Percentiles rank a stretch among this genome's conserved stretches.
Conservation (phyloP, 768 basidiomycete species). For the Daedalea quercina region DNA sequence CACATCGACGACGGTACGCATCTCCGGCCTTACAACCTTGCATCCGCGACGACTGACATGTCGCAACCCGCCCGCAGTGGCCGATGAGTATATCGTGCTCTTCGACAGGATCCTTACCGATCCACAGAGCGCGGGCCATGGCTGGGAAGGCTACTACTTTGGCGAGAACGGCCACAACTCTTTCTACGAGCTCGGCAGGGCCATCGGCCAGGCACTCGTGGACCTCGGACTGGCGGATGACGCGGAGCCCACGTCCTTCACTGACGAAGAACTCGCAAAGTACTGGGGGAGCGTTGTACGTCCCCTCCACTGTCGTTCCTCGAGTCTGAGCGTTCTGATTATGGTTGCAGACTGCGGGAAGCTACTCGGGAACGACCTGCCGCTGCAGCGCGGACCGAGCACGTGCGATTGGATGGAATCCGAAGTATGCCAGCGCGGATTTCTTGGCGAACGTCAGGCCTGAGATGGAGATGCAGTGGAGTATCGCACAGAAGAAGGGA, state of each 20-base stretch:
- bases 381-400: neutral
- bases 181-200: slow-evolving; percentile 25
- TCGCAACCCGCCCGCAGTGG: slow-evolving; percentile 28
- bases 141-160: slow-evolving; percentile 29
- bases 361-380: neutral
- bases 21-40: slow-evolving; percentile 5
- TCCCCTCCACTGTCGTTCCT: neutral
- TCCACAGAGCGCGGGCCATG: slow-evolving; percentile 17
- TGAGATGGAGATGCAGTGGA: neutral
- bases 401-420: neutral
- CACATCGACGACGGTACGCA: slow-evolving; percentile 38
- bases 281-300: neutral
- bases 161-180: slow-evolving; percentile 23
- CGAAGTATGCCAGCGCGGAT: neutral
- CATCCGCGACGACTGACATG: neutral
- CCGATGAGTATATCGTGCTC: slow-evolving; percentile 33
- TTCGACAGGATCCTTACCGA: slow-evolving; percentile 28
- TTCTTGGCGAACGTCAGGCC: neutral
- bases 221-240: slow-evolving; percentile 20
- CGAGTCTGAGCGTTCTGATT: neutral
- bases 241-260: slow-evolving; percentile 36
- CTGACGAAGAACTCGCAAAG: slow-evolving; percentile 31
- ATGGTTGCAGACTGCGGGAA: neutral
- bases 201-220: slow-evolving; percentile 26
- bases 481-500: neutral